phyloP scores from a whole-genome alignment of 2,329 filamentous ascomycete genomes.

The Cercospora brassicicola region DNA sequence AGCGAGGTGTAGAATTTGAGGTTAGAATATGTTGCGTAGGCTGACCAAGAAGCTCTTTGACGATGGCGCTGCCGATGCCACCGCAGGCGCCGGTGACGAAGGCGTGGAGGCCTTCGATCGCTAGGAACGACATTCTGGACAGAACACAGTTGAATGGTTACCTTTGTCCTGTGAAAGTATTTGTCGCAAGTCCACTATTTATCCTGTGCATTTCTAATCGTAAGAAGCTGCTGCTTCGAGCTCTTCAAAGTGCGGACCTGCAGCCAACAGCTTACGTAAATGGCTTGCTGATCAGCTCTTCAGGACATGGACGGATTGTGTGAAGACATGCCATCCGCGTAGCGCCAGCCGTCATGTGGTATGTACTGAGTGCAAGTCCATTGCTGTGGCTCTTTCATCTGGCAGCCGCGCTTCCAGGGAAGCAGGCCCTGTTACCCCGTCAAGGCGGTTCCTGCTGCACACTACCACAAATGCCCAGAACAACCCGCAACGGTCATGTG shows the following conservation, averaged over 20 bases:
- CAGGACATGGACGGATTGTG: neutral
- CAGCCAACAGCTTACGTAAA: slow-evolving; percentile 5
- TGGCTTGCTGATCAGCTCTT: neutral
- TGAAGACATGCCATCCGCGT: neutral
- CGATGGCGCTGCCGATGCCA: slow-evolving; percentile 53
- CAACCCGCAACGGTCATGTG: neutral
- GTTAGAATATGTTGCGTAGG: slow-evolving; percentile 9
- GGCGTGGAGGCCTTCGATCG: slow-evolving; percentile 52
- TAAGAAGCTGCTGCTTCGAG: slow-evolving; percentile 1
- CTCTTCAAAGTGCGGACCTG: neutral
- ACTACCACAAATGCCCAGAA: neutral
- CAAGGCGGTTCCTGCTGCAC: neutral
- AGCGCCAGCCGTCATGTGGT: neutral
- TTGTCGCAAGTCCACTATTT: neutral
- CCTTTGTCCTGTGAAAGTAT: neutral
- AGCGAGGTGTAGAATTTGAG: slow-evolving; percentile 9
- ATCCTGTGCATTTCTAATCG: neutral
- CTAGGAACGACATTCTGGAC: slow-evolving; percentile 47
- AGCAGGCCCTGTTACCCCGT: neutral
- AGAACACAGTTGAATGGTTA: neutral
- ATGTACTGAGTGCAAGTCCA: neutral
- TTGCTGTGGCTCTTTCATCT: neutral
- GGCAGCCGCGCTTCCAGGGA: neutral
- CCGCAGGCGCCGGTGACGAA: slow-evolving; percentile 57
- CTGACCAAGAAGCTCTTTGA: slow-evolving; percentile 55